A percentile compares a stretch with the other conserved stretches of the same genome.
Evolutionary conservation across 164 flowering plant genomes (phyloP).

Genomic region (Vitis rotundifolia): DNA sequence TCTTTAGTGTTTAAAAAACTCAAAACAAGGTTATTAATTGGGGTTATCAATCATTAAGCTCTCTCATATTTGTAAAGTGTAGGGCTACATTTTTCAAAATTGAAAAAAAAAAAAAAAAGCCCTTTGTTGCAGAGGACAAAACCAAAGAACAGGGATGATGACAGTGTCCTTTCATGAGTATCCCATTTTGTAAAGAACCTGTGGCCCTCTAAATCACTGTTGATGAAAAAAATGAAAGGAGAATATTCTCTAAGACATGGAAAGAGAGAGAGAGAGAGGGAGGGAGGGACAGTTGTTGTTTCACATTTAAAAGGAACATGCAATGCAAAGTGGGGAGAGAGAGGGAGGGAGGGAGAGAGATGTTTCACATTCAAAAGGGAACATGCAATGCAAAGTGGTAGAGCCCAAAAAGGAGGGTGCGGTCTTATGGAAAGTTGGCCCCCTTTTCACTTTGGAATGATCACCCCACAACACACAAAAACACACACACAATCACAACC

Average conservation of each 20-base stretch:
- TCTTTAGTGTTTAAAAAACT: too few species aligned
- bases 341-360: slow-evolving; percentile 4
- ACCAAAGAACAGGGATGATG: too few species aligned
- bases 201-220: too few species aligned
- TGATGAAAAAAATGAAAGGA: not conserved
- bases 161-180: too few species aligned
- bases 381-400: slow-evolving; percentile 37
- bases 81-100: too few species aligned
- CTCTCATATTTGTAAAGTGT: too few species aligned
- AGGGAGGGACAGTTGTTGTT: not conserved
- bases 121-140: not conserved
- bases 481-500: not conserved
- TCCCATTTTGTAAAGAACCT: too few species aligned
- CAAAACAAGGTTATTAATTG: too few species aligned
- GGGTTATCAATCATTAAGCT: too few species aligned
- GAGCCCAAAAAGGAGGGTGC: slow-evolving; percentile 13
- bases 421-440: slow-evolving; percentile 31
- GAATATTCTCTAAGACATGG: slow-evolving; percentile 16
- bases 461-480: slow-evolving; percentile 13
- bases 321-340: too few species aligned
- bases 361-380: slow-evolving; percentile 5
- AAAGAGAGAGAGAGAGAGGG: slow-evolving; percentile 2
- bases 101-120: not conserved
- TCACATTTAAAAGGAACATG: not conserved
- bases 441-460: slow-evolving; percentile 40